Evolutionary conservation across 2,329 filamentous ascomycete genomes (phyloP), one percentile per base, ranked within the genome.

Genomic region (Xylaria digitata): DNA sequence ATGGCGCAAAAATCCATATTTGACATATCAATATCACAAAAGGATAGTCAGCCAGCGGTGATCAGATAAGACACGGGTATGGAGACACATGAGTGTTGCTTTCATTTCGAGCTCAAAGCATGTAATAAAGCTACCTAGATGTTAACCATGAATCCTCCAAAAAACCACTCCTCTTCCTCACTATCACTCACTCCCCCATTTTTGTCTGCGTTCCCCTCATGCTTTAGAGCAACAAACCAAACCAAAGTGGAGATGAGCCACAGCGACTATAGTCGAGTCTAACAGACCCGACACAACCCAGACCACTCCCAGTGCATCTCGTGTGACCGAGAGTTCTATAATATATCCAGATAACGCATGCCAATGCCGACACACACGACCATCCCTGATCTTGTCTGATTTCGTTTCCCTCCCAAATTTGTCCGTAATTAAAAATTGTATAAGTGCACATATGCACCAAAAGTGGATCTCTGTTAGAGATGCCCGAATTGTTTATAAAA

Each of bases 311-410:
- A 46, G 48, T 42, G n/a, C 42, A 50, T 49, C 19, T 45, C 50
- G 19, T 53, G 26, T 54, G 53, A 54, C 59, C 53, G 55, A 57
- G 49, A 9, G 23, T 55, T 56, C 65, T 63, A 60, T 67, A 65
- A 61, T n/a, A 66, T 70, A 69, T 69, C 68, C 68, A 69, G 63
- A 17, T 50, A 64, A 56, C 40, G 43, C 42, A 52, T 65, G 42
- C 42, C 66, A 60, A 61, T 52, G 46, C 26, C 37, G 48, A 40
- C 49, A 55, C 15, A 56, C 50, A 23, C 32, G 43, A 43, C 46
- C 50, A 30, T 37, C 32, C 42, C 17, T 52, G 6, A 21, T 23
- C 19, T 50, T 26, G 37, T 59, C 43, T 61, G 46, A 15, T 13
- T 37, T 67, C 48, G 52, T 54, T 23, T 43, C 19, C 63, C 58